Evolutionary conservation across 2,329 filamentous ascomycete genomes (phyloP), one percentile per base, ranked within the genome.

Genomic region (Cladophialophora yegresii): DNA sequence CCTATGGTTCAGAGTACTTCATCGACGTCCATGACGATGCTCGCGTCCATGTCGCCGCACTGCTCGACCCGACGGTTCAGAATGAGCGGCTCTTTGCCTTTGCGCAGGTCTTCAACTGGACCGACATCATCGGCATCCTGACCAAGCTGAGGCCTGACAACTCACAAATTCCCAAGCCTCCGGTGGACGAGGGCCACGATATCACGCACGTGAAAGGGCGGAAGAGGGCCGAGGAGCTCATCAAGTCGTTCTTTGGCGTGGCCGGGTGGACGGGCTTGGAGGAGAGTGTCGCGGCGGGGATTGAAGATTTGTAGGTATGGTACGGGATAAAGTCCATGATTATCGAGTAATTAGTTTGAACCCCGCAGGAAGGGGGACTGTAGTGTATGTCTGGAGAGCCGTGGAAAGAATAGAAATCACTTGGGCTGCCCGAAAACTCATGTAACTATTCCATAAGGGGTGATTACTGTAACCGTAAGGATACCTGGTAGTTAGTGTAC

Each of bases 61-160:
- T 83, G 4, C 75, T 84, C 0, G 74, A 84, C 23, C 75, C 77
- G 0, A 74, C 76, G 0, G 77, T 85, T 0, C 65, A 74, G 2
- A 76, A 77, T 0, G 79, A 86, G 69, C 79, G 85, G 1, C 71
- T 88, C 6, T 85, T 86, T 69, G 85, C 76, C 0, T 84, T 82
- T 55, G 82, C 81, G 0, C 74, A 77, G 1, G 77, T 77, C 0
- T 81, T 77, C 61, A 83, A 75, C 55, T 82, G 77, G 72, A 81
- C 82, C n/a, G 69, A 77, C 1, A 66, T 75, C 2, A 65, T 82
- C 4, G 69, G 63, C 0, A 72, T 78, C 9, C 70, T 80, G 47
- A 71, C 76, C 23, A 75, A 76, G 50, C 30, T 77, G 2, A 75
- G 76, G 53, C 82, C 82, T 0, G 72, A 77, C 2, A 76, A 67